Conservation (phyloP, 1,284 basidiomycete genomes). For the Tilletia caries region DNA sequence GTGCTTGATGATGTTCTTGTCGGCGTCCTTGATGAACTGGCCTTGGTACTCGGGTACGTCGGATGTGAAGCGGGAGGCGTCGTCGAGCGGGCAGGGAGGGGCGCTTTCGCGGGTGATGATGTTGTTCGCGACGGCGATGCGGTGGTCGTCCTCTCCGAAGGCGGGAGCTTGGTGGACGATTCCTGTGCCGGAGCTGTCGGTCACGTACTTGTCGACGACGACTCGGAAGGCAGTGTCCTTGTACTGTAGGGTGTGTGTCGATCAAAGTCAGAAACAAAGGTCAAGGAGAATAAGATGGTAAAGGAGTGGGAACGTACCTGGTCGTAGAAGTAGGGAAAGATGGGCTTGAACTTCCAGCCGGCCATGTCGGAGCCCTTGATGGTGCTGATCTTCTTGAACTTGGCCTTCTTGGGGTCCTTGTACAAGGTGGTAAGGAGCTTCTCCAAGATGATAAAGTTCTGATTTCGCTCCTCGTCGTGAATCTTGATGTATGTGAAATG, state of each 20-base stretch:
- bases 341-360: conserved; percentile 90
- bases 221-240: conserved; percentile 89
- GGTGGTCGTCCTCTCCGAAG: conserved; percentile 98
- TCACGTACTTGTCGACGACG: conserved; percentile 87
- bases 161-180: conserved; percentile 98
- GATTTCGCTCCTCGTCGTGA: conserved; percentile 79
- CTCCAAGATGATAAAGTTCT: conserved; percentile 91
- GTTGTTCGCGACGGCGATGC: conserved; percentile 79
- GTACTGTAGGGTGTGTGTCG: conserved; percentile 61
- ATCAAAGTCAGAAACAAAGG: no score
- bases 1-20: conserved; percentile 88
- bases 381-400: conserved; percentile 79
- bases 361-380: conserved; percentile 90
- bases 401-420: conserved; percentile 97
- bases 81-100: conserved; percentile 94
- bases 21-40: conserved; percentile 89
- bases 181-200: conserved; percentile 88
- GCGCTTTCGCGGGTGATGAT: conserved; percentile 79
- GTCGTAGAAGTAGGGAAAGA: conserved; percentile 95
- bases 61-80: conserved; percentile 78
- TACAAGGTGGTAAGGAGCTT: conserved; percentile 82
- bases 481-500: conserved; percentile 97
- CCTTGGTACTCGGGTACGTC: conserved; percentile 88
- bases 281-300: no score
- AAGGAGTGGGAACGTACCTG: background rate